These are phyloP conservation scores for Strobilomyces dryophilus DNA, from an alignment of 768 basidiomycete species.

Conservation along the genomic window DNA sequence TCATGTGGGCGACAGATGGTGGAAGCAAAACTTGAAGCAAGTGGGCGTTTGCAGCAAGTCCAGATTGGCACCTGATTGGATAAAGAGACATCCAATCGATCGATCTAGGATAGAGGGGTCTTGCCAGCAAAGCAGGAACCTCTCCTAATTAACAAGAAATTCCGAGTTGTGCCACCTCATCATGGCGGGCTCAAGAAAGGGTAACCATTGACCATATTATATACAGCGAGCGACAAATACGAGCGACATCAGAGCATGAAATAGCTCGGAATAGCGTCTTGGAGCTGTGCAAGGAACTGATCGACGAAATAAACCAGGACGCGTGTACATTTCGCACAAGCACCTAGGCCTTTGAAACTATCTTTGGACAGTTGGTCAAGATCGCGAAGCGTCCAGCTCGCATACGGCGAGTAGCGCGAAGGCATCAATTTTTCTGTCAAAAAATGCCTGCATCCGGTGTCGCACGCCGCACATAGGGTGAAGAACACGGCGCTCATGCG, in stretches of 20 bases:
- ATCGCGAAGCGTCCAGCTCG: conserved; percentile 22
- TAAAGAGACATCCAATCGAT: background rate
- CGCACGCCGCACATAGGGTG: conserved; percentile 2
- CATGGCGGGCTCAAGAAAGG: background rate
- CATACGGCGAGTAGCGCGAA: conserved; percentile 8
- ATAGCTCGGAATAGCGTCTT: conserved; percentile 10
- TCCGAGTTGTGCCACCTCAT: background rate
- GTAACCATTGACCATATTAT: background rate
- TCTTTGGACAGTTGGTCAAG: conserved; percentile 10
- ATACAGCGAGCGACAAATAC: background rate
- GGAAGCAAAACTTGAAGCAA: background rate
- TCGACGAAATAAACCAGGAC: background rate
- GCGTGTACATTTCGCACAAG: background rate
- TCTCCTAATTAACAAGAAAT: background rate
- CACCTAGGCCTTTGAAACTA: background rate
- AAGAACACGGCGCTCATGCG: background rate
- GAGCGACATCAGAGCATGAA: conserved; percentile 12
- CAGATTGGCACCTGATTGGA: background rate
- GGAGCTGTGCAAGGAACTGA: conserved; percentile 1
- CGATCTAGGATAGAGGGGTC: too few species aligned
- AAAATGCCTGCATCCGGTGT: background rate
- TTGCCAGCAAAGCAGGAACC: background rate
- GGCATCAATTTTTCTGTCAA: conserved; percentile 5
- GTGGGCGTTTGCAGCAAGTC: background rate
- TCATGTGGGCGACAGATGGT: conserved; percentile 38